A percentile compares a stretch with the other conserved stretches of the same genome.
These are phyloP conservation scores for Podospora fimiseda DNA, from an alignment of 495 filamentous ascomycete genomes.

Conservation along the genomic window DNA sequence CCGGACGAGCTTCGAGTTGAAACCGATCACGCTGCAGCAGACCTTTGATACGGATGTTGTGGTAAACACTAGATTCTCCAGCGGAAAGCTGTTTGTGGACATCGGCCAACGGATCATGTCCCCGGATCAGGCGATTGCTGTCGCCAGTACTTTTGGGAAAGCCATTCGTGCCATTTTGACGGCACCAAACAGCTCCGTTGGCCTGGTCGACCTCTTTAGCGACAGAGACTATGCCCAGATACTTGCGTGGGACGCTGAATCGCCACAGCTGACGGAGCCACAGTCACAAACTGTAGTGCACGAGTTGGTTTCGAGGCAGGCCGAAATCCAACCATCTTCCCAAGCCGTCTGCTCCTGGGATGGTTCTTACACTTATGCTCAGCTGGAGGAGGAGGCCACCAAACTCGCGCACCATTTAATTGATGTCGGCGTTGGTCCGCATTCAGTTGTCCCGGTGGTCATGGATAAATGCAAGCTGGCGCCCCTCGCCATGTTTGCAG, in stretches of 20 bases:
- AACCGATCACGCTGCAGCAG: conserved; percentile 35
- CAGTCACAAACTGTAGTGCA: conserved; percentile 28
- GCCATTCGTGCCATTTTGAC: conserved; percentile 38
- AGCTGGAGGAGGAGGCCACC: conserved; percentile 33
- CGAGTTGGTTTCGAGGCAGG: conserved; percentile 31
- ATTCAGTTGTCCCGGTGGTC: conserved; percentile 39
- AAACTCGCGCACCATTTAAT: conserved; percentile 37
- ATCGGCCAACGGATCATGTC: conserved; percentile 40
- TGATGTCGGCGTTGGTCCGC: conserved; percentile 36
- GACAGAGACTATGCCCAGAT: conserved; percentile 40
- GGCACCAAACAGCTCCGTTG: conserved; percentile 27
- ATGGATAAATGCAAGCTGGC: conserved; percentile 41
- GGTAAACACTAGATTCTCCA: conserved; percentile 32
- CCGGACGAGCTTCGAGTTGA: conserved; percentile 28
- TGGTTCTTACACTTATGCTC: conserved; percentile 35
- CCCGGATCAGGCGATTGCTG: conserved; percentile 32
- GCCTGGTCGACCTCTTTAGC: conserved; percentile 38
- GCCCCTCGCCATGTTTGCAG: conserved; percentile 41
- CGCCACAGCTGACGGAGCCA: conserved; percentile 10
- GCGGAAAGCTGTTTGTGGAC: conserved; percentile 33
- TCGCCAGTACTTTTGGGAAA: conserved; percentile 38
- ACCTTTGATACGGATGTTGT: conserved; percentile 40
- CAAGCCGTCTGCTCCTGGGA: conserved; percentile 43
- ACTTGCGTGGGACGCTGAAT: conserved; percentile 31
- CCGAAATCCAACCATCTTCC: conserved; percentile 27